Conservation (phyloP, 129 eudicot species). For the Pulicaria dysenterica region DNA sequence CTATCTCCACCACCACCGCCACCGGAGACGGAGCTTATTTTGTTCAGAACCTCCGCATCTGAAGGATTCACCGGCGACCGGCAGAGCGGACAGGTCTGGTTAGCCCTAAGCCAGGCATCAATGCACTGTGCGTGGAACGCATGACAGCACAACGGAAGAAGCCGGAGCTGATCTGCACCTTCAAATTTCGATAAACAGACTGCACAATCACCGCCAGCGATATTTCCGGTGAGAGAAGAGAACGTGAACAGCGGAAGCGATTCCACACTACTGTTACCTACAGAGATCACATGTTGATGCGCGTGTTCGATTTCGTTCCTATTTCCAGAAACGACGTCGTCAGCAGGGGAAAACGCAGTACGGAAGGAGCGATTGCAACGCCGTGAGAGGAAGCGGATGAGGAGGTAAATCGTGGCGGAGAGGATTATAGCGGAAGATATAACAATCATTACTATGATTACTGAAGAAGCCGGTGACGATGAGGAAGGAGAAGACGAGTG, state of each 20-base stretch:
- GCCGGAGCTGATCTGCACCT: constrained; percentile 59
- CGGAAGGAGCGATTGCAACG: constrained; percentile 50
- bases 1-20: constrained; percentile 23
- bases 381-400: constrained; percentile 62
- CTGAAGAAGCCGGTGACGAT: constrained; percentile 38
- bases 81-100: constrained; percentile 81
- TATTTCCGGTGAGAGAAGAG: constrained; percentile 60
- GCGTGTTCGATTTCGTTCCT: constrained; percentile 17
- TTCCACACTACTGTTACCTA: constrained; percentile 13
- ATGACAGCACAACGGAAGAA: constrained; percentile 82
- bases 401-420: constrained; percentile 69
- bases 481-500: constrained; percentile 27
- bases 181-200: constrained; percentile 77
- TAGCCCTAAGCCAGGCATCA: constrained; percentile 70
- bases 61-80: constrained; percentile 63
- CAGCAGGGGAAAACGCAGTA: constrained; percentile 33
- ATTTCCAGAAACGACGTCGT: constrained; percentile 39
- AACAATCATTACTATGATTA: constrained; percentile 42
- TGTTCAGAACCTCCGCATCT: constrained; percentile 50
- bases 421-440: constrained; percentile 58
- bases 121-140: constrained; percentile 82
- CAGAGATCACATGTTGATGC: constrained; percentile 27
- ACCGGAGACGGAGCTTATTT: constrained; percentile 27
- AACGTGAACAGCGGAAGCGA: constrained; percentile 77
- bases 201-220: constrained; percentile 65